A percentile compares a stretch with the other conserved stretches of the same genome.
Conservation (phyloP, 1,284 basidiomycete species). For the Puccinia triticina region DNA sequence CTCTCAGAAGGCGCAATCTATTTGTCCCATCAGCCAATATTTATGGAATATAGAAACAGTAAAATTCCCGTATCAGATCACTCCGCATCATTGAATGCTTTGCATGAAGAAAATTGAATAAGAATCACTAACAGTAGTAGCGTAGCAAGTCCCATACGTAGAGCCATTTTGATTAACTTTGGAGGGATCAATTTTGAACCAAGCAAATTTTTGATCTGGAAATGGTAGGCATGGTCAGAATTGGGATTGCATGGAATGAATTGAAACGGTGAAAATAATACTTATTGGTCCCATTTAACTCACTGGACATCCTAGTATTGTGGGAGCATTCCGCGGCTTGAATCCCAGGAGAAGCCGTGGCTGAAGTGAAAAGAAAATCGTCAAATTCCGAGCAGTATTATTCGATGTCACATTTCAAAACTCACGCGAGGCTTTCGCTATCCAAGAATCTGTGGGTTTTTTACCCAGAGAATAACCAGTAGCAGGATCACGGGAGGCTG, state of each 20-base stretch:
- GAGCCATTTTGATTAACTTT: slow-evolving; percentile 33
- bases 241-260: background rate
- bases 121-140: slow-evolving; percentile 26
- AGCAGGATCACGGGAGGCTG: slow-evolving; percentile 24
- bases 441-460: slow-evolving; percentile 16
- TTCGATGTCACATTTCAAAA: background rate
- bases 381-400: background rate
- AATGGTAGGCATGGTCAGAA: background rate
- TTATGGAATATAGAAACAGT: background rate
- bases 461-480: slow-evolving; percentile 7
- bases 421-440: slow-evolving; percentile 17
- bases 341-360: background rate
- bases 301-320: slow-evolving; percentile 22
- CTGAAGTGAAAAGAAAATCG: background rate
- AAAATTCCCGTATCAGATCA: background rate
- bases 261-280: background rate
- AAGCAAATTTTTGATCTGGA: slow-evolving; percentile 45
- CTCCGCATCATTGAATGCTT: background rate
- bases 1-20: slow-evolving; percentile 11
- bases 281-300: background rate
- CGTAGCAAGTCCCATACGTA: slow-evolving; percentile 45
- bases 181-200: slow-evolving; percentile 44
- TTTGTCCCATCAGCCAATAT: background rate
- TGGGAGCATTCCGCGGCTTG: slow-evolving; percentile 22
- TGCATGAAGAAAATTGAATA: background rate